Conservation (phyloP, 495 filamentous ascomycete genomes). For the Polyplosphaeria fusca region DNA sequence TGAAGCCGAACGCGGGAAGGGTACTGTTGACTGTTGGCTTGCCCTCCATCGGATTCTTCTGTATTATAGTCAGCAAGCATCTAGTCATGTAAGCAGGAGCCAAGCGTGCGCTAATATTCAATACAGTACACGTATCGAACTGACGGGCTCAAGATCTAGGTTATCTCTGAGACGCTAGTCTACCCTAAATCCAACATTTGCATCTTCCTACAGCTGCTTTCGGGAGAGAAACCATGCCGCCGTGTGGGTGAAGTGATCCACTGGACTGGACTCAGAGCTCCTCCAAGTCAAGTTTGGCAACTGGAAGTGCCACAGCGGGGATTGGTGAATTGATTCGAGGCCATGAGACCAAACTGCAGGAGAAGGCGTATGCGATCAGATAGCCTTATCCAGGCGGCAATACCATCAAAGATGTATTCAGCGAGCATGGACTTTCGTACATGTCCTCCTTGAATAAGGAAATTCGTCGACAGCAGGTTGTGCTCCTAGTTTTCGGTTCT, state of each 20-base stretch:
- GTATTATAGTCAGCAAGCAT: neutral
- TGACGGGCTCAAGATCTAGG: neutral
- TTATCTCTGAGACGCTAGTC: neutral
- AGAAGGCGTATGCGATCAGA: constrained; percentile 1
- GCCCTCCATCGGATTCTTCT: too few relatives aligned
- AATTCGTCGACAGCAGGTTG: neutral
- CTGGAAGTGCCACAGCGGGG: neutral
- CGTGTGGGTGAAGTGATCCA: neutral
- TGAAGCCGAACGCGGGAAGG: too few relatives aligned
- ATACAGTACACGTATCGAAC: neutral
- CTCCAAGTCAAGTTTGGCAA: neutral
- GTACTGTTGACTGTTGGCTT: too few relatives aligned
- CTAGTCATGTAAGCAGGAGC: neutral
- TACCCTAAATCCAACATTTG: neutral
- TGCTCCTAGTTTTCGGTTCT: constrained; percentile 1
- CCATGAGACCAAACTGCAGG: constrained; percentile 1
- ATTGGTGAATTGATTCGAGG: constrained; percentile 4
- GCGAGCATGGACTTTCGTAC: constrained; percentile 7
- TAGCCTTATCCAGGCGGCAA: constrained; percentile 3
- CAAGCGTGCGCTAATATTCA: neutral
- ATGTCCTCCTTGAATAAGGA: constrained; percentile 11
- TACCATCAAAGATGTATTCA: constrained; percentile 1
- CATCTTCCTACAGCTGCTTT: neutral
- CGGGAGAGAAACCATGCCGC: neutral
- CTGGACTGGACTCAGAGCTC: neutral